These are phyloP conservation scores for Neopestalotiopsis rosae DNA, from an alignment of 2,329 filamentous ascomycete species.

Conservation along the genomic window DNA sequence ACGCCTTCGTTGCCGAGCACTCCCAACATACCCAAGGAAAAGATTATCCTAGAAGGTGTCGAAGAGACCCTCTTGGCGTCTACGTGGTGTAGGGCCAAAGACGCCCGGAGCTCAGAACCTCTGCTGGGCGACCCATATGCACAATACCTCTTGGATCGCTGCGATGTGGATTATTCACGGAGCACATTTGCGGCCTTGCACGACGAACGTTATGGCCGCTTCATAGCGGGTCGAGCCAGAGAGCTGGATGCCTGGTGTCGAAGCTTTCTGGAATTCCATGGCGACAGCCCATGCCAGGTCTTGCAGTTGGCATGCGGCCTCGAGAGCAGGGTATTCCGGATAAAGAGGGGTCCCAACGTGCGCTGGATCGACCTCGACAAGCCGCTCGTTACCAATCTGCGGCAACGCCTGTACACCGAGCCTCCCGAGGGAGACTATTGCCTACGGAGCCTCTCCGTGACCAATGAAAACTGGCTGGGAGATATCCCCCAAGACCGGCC, in stretches of 20 bases:
- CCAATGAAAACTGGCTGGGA: constrained; percentile 26
- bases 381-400: constrained; percentile 28
- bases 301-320: constrained; percentile 32
- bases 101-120: constrained; percentile 12
- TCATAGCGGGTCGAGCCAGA: constrained; percentile 6
- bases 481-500: constrained; percentile 28
- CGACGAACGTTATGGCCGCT: constrained; percentile 9
- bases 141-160: constrained; percentile 8
- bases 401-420: constrained; percentile 25
- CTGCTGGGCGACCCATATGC: constrained; percentile 17
- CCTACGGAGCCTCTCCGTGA: constrained; percentile 23
- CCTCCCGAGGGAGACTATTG: constrained; percentile 19
- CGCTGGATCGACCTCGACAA: constrained; percentile 32
- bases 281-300: constrained; percentile 18
- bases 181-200: constrained; percentile 15
- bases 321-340: constrained; percentile 26
- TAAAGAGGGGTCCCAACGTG: constrained; percentile 21
- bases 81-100: not conserved
- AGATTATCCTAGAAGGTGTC: constrained; percentile 12
- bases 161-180: constrained; percentile 13
- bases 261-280: constrained; percentile 13
- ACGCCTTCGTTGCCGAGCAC: not conserved
- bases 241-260: constrained; percentile 13
- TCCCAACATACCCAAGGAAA: constrained; percentile 7
- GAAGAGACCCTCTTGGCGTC: constrained; percentile 16